Evolutionary conservation across 2,329 filamentous ascomycete genomes (phyloP), one percentile per base, ranked within the genome.

Genomic region (Xylariaceae sp.): DNA sequence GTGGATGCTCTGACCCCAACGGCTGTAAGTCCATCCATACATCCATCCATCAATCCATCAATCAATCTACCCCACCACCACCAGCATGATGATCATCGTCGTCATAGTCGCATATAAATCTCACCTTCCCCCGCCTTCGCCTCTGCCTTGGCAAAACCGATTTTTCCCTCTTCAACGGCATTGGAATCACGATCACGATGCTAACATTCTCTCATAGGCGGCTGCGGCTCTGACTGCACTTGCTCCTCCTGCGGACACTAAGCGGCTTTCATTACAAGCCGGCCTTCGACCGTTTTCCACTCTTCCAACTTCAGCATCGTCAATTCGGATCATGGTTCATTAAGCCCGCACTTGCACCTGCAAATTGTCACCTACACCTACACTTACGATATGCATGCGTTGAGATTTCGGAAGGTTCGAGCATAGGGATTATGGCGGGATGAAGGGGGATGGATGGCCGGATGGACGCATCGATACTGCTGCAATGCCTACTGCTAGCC

Each of bases 211-310:
- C 21, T 9, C 44, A 20, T 46, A 65, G 63, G 63, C 63, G 48
- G 56, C 50, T 65, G 63, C 57, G 63, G 63, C 59, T 57, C 61
- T 52, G 50, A 50, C 61, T 65, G 63, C 32, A 37, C 32, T 10
- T 37, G 32, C 32, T 37, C 32, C 61, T 59, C 59, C 7, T 65
- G 63, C 61, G 61, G 63, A 44, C 63, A 65, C 62, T 65, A 65
- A 64, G 51, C 53, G 23, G 52, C 50, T 53, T 44, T 44, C 26
- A 40, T 42, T 48, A 43, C 56, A 16, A 48, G 18, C 37, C 45
- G 45, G 20, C 21, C 26, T 54, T 46, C n/a, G 29, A 19, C 21
- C 40, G 37, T 3, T 48, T 37, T 26, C 23, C 23, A 9, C 9
- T 26, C 9, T 26, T 20, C 20, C 14, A 19, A n/a, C 5, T 14